Evolutionary conservation across 129 eudicot genomes (phyloP).

Genomic region (Sambucus nigra): DNA sequence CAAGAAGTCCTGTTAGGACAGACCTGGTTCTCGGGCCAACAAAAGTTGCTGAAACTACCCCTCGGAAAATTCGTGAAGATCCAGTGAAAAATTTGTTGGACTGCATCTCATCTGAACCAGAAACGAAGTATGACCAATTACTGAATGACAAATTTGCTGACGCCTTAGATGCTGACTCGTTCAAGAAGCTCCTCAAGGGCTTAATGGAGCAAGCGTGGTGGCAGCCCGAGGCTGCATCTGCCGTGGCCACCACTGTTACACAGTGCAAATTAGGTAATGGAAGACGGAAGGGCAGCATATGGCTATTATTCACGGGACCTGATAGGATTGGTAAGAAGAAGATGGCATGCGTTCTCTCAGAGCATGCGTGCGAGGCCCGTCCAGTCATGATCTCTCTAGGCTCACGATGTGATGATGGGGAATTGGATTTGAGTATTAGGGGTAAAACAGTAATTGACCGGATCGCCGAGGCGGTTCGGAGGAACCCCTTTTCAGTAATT

Average conservation of each 20-base stretch:
- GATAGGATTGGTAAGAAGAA: constrained; percentile 78
- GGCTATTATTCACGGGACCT: constrained; percentile 87
- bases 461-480: constrained; percentile 70
- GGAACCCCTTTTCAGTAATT: constrained; percentile 75
- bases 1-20: constrained; percentile 69
- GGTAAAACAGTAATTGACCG: constrained; percentile 80
- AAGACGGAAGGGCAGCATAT: constrained; percentile 39
- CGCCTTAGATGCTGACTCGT: constrained; percentile 59
- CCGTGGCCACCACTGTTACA: constrained; percentile 62
- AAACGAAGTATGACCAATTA: constrained; percentile 19
- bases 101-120: constrained; percentile 67
- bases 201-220: constrained; percentile 87
- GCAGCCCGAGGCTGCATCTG: constrained; percentile 95
- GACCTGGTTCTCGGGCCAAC: constrained; percentile 68
- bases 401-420: constrained; percentile 47
- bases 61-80: constrained; percentile 25
- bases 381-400: constrained; percentile 68
- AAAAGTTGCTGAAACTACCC: constrained; percentile 25
- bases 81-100: constrained; percentile 60
- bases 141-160: constrained; percentile 45
- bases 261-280: constrained; percentile 60
- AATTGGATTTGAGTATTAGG: constrained; percentile 48
- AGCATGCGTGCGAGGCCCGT: constrained; percentile 49
- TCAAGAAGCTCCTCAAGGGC: constrained; percentile 86
- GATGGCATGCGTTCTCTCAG: constrained; percentile 76